phyloP scores from a whole-genome alignment of 176 grass and related monocot species.

The Triticum monococcum region DNA sequence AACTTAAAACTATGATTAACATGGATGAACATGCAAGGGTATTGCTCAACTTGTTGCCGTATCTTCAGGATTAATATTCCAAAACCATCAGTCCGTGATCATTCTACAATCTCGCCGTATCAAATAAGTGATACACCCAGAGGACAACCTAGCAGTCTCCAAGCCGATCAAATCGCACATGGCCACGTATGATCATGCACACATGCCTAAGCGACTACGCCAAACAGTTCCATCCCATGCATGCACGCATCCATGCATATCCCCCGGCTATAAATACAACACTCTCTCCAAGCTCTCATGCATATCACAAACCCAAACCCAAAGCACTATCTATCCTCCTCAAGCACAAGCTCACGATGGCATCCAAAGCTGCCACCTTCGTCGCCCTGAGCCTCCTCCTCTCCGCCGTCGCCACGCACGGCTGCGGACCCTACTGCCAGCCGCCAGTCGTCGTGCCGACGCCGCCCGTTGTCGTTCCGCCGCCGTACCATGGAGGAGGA shows the following conservation, averaged over 20 bases:
- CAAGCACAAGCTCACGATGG: not conserved
- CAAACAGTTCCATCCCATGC: not conserved
- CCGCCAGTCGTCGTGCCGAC: not conserved
- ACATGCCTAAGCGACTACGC: not conserved
- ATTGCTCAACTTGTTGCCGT: not conserved
- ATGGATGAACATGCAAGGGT: not conserved
- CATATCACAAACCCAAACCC: not conserved
- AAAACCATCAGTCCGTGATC: not conserved
- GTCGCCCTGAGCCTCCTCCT: slow-evolving; percentile 1
- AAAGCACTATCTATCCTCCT: not conserved
- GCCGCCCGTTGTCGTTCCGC: not conserved
- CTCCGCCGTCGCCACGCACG: slow-evolving; percentile 13
- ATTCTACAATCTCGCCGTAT: not conserved
- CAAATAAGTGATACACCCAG: not conserved
- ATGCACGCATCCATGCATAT: not conserved
- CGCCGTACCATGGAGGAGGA: not conserved
- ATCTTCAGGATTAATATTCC: not conserved
- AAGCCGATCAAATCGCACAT: not conserved
- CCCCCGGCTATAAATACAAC: not conserved
- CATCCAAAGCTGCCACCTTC: not conserved
- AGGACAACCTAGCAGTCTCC: not conserved
- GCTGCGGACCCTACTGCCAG: slow-evolving; percentile 1
- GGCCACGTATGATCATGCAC: not conserved
- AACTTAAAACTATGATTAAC: not conserved
- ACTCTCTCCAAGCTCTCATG: not conserved